Base-by-base conservation (phyloP, 2,329 filamentous ascomycete species). In the Ophiostoma piceae region DNA sequence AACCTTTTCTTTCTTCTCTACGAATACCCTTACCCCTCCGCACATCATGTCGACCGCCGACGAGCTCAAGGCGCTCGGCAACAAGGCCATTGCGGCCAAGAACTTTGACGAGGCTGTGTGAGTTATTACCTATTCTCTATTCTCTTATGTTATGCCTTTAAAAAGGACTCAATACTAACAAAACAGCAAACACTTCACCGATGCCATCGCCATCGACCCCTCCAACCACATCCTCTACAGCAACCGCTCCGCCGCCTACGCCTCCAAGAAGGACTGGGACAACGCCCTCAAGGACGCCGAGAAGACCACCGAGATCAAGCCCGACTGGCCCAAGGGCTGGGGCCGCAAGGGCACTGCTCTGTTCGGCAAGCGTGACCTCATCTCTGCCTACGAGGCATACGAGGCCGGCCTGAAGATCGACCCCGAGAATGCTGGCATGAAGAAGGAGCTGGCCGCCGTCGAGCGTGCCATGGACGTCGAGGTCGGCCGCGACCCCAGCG, bases 301-400 rank as follows among this genome's bases (percentile, higher is more conserved):
- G 78, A 97, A 97, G 85, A 95, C 92, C 2, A 96, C 91, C 69
- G 88, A 96, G 81, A 84, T 99, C 79, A 98, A 99, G 85, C 91
- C 94, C 14, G 95, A 98, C 84, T 99, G 95, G 95, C 89, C 92
- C 71, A 98, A 98, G 82, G 95, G 95, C 74, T 97, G 92, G 90
- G 90, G 91, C 71, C 89, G 95, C 72, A 97, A 97, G 80, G 95
- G 94, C 74, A 90, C 93, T 73, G 95, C 95, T 70, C 85, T 94
- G 43, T 95, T 97, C 79, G 95, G 95, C 65, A 83, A 89, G 71
- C 92, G 94, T 68, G 92, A 99, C 78, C 85, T 98, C 29, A 83
- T 95, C 67, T 91, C 88, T 66, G 93, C 95, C 43, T 87, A 90
- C 73, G 93, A 97, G 76, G 93, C 96, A 29, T 99, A 96, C 79